Base-by-base conservation (phyloP, 169 alveolate species). In the Eimeria necatrix region DNA sequence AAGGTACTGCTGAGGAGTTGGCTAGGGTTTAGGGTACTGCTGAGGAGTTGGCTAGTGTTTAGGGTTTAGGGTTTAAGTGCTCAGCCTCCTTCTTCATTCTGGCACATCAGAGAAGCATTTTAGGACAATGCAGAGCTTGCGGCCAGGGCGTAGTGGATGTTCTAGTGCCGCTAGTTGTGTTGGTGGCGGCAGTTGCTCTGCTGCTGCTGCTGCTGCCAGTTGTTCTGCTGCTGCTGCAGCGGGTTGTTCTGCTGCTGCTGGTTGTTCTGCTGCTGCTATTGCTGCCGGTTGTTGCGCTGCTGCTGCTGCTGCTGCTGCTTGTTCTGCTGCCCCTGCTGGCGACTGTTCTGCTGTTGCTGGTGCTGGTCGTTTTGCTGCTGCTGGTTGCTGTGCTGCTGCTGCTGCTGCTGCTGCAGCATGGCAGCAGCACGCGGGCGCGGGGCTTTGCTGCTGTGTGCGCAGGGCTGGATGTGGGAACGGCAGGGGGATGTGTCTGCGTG, bases 401-500 rank as follows among this genome's bases (percentile, higher is more conserved):
- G 41, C 41, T 32, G 41, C 41, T 32, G 41, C 41, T 32, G 41
- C 41, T 32, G 41, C 41, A 32, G 41, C 41, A 32, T 0, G 41
- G 41, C 41, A 32, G 41, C 41, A 32, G 41, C 41, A 32, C 41
- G 41, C 41, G 60, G 91, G 46, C 46, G 26, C 24, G 14, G 91
- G 59, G 60, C 26, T 83, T 53, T 24, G 18, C 24, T 9, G n/a
- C 20, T 64, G 76, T 12, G 68, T 41, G 32, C 26, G 46, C 94
- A 74, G 94, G 89, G 94, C 20, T 90, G 94, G 94, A 90, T 90
- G 94, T 90, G 94, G 94, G 94, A 90, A 80, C 85, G 85, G 41
- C 94, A 90, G 73, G 94, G 94, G n/a, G 94, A 90, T n/a, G 94
- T 90, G 61, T 71, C 94, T 22, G 94, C 94, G 5, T 90, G 94